These are phyloP conservation scores for Lipomyces lipofer DNA, from an alignment of 805 yeast species.

Conservation along the genomic window DNA sequence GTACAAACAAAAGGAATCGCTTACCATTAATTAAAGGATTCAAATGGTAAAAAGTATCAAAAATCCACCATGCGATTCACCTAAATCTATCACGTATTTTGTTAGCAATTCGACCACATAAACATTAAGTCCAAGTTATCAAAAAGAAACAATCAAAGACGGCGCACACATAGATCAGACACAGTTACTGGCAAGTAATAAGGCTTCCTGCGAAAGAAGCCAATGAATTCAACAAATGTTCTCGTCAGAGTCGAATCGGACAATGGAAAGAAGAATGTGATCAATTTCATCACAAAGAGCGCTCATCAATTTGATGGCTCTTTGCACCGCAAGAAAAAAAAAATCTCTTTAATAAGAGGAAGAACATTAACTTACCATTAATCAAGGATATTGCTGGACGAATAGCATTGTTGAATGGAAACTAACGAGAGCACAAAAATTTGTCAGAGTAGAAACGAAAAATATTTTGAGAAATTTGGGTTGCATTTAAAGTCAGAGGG, in stretches of 20 bases:
- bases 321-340: background rate
- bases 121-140: background rate
- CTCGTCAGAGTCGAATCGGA: constrained; percentile 34
- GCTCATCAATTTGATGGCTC: too few species aligned
- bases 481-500: too few species aligned
- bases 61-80: too few species aligned
- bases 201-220: constrained; percentile 30
- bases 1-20: background rate
- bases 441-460: constrained; percentile 4
- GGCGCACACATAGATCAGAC: constrained; percentile 24
- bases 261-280: constrained; percentile 28
- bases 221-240: constrained; percentile 21
- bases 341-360: too few species aligned
- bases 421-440: too few species aligned
- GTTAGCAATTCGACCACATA: too few species aligned
- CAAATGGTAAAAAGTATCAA: too few species aligned
- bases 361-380: too few species aligned
- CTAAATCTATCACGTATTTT: too few species aligned
- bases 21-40: background rate
- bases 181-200: constrained; percentile 32
- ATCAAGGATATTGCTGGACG: too few species aligned
- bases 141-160: background rate
- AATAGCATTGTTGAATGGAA: too few species aligned
- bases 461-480: constrained; percentile 8
- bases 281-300: constrained; percentile 20